Evolutionary conservation across 192 early-diverging fungal species (phyloP).

Genomic region (Gigaspora rosea): DNA sequence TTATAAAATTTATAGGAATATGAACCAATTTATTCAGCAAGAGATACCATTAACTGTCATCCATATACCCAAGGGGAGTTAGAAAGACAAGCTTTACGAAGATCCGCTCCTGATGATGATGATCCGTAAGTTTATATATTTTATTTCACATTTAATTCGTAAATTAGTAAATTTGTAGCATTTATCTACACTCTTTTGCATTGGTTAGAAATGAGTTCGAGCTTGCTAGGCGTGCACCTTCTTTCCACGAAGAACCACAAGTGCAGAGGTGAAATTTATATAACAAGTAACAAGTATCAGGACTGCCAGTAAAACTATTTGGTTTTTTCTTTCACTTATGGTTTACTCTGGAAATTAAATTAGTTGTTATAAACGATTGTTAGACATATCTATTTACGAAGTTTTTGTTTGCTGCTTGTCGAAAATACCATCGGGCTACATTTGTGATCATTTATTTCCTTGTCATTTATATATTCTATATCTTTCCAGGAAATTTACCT

Average conservation of each 20-base stretch:
- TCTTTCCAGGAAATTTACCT: too few species aligned
- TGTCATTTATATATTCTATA: too few species aligned
- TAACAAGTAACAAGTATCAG: too few species aligned
- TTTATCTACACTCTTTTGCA: not conserved
- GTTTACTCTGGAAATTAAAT: too few species aligned
- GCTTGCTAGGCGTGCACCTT: slow-evolving; percentile 12
- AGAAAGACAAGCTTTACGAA: slow-evolving; percentile 50
- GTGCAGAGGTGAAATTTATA: slow-evolving; percentile 15
- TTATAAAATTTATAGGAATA: slow-evolving; percentile 60
- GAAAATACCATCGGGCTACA: too few species aligned
- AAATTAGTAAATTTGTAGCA: not conserved
- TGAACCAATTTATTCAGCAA: slow-evolving; percentile 75
- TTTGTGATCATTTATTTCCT: too few species aligned
- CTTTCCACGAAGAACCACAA: slow-evolving; percentile 24
- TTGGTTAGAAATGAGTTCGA: slow-evolving; percentile 24
- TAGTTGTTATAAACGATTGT: too few species aligned
- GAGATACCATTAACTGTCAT: slow-evolving; percentile 41
- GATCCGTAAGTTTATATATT: slow-evolving; percentile 28
- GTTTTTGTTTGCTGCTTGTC: too few species aligned
- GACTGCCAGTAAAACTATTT: too few species aligned
- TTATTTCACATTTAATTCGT: not conserved
- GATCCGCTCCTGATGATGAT: slow-evolving; percentile 62
- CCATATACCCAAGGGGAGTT: slow-evolving; percentile 50
- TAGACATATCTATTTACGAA: too few species aligned
- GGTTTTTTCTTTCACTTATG: too few species aligned